Percentiles rank a stretch among this genome's conserved stretches.
Conservation (phyloP, 805 yeast genomes). For the Wickerhamomyces hampshirensis region DNA sequence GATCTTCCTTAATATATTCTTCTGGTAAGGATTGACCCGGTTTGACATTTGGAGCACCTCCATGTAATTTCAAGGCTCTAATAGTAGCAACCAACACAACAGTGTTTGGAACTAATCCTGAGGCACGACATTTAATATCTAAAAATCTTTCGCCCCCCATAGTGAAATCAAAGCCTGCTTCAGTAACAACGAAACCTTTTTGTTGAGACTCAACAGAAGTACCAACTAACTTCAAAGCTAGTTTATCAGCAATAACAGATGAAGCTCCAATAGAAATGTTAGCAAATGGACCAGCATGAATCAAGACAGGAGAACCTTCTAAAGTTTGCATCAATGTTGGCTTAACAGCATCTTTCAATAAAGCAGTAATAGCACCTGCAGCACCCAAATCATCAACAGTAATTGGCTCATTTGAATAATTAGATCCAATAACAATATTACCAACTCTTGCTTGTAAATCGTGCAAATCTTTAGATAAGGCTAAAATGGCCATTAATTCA, state of each 20-base stretch:
- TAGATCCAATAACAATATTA: conserved; percentile 67
- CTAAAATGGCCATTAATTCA: conserved; percentile 82
- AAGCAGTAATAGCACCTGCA: conserved; percentile 82
- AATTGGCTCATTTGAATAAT: conserved; percentile 63
- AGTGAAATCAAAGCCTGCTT: conserved; percentile 86
- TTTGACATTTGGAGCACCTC: conserved; percentile 86
- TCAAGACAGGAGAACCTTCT: conserved; percentile 84
- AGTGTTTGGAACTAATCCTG: conserved; percentile 74
- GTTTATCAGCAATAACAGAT: conserved; percentile 74
- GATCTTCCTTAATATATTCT: conserved; percentile 67
- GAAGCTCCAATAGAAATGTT: conserved; percentile 85
- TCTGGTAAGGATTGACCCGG: conserved; percentile 78
- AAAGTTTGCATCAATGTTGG: conserved; percentile 86
- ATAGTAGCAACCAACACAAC: conserved; percentile 81
- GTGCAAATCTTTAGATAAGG: conserved; percentile 61
- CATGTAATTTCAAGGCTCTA: conserved; percentile 80
- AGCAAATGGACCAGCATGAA: conserved; percentile 88
- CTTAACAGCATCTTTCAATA: conserved; percentile 75
- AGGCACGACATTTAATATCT: conserved; percentile 76
- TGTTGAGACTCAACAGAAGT: conserved; percentile 47
- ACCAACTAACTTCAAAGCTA: conserved; percentile 79
- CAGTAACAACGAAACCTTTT: conserved; percentile 77
- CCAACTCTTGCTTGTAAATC: conserved; percentile 77
- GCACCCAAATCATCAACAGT: conserved; percentile 83
- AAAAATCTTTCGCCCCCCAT: conserved; percentile 90